These are phyloP conservation scores for Heritiera littoralis DNA, from an alignment of 345 rosid genomes.

Conservation along the genomic window DNA sequence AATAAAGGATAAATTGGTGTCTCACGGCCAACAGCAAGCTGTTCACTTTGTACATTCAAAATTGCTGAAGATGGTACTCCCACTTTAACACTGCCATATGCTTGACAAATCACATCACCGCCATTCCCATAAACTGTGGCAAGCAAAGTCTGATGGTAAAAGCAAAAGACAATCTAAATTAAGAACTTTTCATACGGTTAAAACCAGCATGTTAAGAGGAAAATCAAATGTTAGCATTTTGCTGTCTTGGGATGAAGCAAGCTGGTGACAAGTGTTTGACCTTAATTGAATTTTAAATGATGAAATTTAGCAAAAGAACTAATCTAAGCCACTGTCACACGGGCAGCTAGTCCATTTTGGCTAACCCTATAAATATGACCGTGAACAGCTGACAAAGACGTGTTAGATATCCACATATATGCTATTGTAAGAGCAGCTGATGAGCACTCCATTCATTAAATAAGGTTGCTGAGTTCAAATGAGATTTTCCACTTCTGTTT, in stretches of 20 bases:
- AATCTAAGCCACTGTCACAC: not conserved
- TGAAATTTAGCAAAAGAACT: not conserved
- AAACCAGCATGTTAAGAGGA: not conserved
- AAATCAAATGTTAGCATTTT: conserved; percentile 4
- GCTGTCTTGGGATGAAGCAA: not conserved
- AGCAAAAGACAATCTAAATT: conserved; percentile 24
- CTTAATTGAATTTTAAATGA: not conserved
- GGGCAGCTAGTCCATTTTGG: not conserved
- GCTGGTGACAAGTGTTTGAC: conserved; percentile 5
- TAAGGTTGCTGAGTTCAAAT: conserved; percentile 11
- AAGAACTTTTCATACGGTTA: not conserved
- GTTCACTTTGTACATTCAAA: conserved; percentile 75
- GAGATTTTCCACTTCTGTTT: conserved; percentile 12
- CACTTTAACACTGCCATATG: conserved; percentile 54
- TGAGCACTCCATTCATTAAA: not conserved
- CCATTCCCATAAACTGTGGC: conserved; percentile 66
- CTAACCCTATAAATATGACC: conserved; percentile 2
- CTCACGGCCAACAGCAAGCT: conserved; percentile 68
- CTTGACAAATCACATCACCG: conserved; percentile 62
- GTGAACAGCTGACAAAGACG: conserved; percentile 10
- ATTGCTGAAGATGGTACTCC: conserved; percentile 72
- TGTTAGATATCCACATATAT: not conserved
- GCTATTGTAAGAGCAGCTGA: not conserved
- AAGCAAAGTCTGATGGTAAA: conserved; percentile 56
- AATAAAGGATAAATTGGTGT: conserved; percentile 80